Evolutionary conservation across 768 basidiomycete genomes (phyloP).

Genomic region (Lentinula sp.): DNA sequence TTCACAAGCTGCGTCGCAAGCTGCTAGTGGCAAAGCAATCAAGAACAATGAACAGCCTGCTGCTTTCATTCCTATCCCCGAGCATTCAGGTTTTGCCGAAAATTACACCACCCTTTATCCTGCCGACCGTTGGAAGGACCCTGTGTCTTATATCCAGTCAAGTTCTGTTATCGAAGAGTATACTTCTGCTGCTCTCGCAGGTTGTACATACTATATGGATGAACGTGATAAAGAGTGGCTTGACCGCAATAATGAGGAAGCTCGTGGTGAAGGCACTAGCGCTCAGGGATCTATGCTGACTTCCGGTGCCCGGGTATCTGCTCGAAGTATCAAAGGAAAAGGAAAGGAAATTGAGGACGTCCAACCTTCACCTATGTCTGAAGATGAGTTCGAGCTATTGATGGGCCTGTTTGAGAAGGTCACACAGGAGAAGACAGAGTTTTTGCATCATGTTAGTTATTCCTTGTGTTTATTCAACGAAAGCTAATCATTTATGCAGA

Average conservation of each 20-base stretch:
- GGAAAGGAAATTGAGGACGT: slow-evolving; percentile 75
- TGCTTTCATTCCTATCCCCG: slow-evolving; percentile 90
- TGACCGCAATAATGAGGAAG: slow-evolving; percentile 83
- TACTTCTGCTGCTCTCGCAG: slow-evolving; percentile 50
- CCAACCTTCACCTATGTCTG: slow-evolving; percentile 63
- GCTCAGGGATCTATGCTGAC: slow-evolving; percentile 62
- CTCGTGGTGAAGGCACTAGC: slow-evolving; percentile 80
- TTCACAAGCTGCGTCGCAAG: slow-evolving; percentile 28
- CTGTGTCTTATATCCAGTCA: slow-evolving; percentile 69
- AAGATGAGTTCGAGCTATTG: slow-evolving; percentile 92
- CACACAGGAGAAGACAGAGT: slow-evolving; percentile 85
- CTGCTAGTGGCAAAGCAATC: slow-evolving; percentile 27
- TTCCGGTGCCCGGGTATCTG: slow-evolving; percentile 48
- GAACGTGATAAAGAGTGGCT: slow-evolving; percentile 96
- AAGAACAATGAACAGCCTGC: slow-evolving; percentile 26
- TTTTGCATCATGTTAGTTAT: slow-evolving; percentile 76
- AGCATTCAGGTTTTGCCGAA: slow-evolving; percentile 73
- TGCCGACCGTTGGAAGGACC: slow-evolving; percentile 64
- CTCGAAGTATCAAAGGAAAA: slow-evolving; percentile 70
- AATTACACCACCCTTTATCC: slow-evolving; percentile 80
- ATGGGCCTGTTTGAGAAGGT: slow-evolving; percentile 93
- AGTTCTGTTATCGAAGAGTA: slow-evolving; percentile 86
- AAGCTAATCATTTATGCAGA: slow-evolving; percentile 25
- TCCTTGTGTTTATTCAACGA: background rate
- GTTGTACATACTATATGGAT: slow-evolving; percentile 90